Conservation (phyloP, 2,329 filamentous ascomycete genomes). For the Pseudocercospora fijiensis region DNA sequence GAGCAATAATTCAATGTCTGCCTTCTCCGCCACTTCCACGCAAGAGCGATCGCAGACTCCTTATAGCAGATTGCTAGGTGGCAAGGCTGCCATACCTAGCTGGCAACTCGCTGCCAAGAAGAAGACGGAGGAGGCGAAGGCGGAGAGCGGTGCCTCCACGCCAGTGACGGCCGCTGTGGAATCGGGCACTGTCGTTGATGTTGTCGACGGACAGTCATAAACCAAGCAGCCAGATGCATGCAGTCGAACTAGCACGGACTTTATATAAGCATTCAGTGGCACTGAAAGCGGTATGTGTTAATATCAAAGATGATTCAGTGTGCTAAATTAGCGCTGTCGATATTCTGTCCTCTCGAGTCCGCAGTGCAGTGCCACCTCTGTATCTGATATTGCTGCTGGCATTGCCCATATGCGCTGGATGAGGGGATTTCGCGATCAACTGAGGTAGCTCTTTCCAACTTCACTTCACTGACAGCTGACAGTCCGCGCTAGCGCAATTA, state of each 20-base stretch:
- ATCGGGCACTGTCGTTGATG: conserved; percentile 25
- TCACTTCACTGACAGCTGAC: not conserved
- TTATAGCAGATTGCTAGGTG: conserved; percentile 32
- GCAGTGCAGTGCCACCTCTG: not conserved
- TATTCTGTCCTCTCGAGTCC: not conserved
- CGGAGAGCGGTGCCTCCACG: conserved; percentile 12
- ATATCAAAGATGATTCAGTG: not conserved
- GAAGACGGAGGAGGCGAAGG: conserved; percentile 47
- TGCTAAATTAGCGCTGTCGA: not conserved
- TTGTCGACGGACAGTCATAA: conserved; percentile 18
- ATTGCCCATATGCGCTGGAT: no score
- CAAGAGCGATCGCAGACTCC: conserved; percentile 25
- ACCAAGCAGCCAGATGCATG: not conserved
- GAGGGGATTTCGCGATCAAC: not conserved
- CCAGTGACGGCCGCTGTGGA: conserved; percentile 27
- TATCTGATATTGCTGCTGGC: no score
- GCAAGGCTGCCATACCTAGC: conserved; percentile 49
- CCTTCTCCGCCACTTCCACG: conserved; percentile 24
- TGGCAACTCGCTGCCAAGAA: conserved; percentile 56
- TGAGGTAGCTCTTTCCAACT: not conserved
- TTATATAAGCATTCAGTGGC: not conserved
- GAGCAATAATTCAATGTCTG: conserved; percentile 18
- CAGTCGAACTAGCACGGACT: not conserved
- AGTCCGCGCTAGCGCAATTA: not conserved
- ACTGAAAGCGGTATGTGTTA: not conserved